phyloP scores from a whole-genome alignment of 257 asterid genomes.

The Echites panduratus region DNA sequence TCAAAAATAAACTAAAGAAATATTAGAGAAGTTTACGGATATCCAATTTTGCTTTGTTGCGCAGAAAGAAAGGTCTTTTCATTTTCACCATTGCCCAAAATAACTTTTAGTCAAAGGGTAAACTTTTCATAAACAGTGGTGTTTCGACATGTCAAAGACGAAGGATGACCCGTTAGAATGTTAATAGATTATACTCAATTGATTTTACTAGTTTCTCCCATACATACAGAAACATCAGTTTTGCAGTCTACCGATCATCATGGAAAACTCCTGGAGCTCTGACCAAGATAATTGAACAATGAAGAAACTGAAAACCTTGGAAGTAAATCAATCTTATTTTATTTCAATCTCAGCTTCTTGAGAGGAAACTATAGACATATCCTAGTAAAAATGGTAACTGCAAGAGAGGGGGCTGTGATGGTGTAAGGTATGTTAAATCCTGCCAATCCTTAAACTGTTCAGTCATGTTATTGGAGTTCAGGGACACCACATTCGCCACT shows the following conservation, averaged over 20 bases:
- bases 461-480: not conserved
- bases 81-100: constrained; percentile 15
- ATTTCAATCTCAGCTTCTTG: not conserved
- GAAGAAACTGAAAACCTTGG: not conserved
- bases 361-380: not conserved
- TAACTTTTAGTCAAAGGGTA: constrained; percentile 14
- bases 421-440: not conserved
- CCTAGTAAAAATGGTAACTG: not conserved
- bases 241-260: not conserved
- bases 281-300: not conserved
- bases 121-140: constrained; percentile 14
- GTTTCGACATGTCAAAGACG: constrained; percentile 7
- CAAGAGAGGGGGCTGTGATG: not conserved
- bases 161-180: not conserved
- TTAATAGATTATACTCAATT: not conserved
- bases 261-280: constrained; percentile 1
- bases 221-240: not conserved
- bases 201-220: not conserved
- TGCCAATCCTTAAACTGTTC: not conserved
- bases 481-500: not conserved
- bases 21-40: constrained; percentile 5
- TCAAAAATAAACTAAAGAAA: constrained; percentile 1
- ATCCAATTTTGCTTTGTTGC: constrained; percentile 7
- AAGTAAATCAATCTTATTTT: not conserved
- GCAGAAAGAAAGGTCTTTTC: constrained; percentile 17